Evolutionary conservation across 2,329 filamentous ascomycete species (phyloP).

Genomic region (Clarireedia monteithiana): DNA sequence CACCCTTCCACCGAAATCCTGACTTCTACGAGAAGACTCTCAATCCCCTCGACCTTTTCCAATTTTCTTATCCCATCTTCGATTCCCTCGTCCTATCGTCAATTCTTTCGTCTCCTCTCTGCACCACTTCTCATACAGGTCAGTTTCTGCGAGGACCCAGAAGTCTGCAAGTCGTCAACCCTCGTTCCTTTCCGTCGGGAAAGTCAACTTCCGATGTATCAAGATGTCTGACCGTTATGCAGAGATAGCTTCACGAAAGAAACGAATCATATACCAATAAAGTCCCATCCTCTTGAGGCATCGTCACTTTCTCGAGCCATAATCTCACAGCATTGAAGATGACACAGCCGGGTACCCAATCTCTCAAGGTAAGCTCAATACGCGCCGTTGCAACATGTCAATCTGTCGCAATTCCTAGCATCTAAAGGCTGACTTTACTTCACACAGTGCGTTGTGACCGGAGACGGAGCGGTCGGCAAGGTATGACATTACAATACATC

Average conservation of each 20-base stretch:
- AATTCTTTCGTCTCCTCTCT: background rate
- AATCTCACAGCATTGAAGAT: too few relatives aligned
- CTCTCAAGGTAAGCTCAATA: too few relatives aligned
- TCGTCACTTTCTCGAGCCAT: too few relatives aligned
- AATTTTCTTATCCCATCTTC: background rate
- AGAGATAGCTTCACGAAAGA: background rate
- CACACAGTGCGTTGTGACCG: slow-evolving; percentile 87
- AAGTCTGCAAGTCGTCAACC: background rate
- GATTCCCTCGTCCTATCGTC: background rate
- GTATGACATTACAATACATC: slow-evolving; percentile 38
- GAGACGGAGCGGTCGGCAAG: slow-evolving; percentile 98
- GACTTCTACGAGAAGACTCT: background rate
- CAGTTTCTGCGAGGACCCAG: background rate
- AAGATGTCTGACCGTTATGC: slow-evolving; percentile 1
- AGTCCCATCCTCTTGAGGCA: too few relatives aligned
- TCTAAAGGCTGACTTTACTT: background rate
- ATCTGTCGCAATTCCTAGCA: too few relatives aligned
- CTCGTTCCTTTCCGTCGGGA: background rate
- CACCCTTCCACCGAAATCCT: too few relatives aligned
- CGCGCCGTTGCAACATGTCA: too few relatives aligned
- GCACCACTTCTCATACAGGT: background rate
- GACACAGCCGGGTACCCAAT: too few relatives aligned
- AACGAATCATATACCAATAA: too few relatives aligned
- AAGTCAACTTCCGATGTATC: background rate
- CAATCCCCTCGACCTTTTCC: background rate